Percentiles rank a stretch among this genome's conserved stretches.
Conservation (phyloP, 257 asterid species). For the Nicotiana knightiana region DNA sequence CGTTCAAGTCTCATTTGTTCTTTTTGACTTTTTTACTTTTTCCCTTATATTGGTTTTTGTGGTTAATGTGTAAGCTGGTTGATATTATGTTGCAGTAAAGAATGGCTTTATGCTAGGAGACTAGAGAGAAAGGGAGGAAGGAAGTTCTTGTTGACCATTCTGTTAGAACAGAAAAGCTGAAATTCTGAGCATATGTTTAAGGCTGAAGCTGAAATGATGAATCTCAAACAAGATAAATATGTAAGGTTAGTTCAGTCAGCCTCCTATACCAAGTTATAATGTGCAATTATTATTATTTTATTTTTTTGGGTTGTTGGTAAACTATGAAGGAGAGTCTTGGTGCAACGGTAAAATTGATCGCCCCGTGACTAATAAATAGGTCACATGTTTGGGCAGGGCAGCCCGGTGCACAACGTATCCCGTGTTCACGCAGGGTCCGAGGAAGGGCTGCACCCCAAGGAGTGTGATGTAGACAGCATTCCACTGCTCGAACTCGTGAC, state of each 20-base stretch:
- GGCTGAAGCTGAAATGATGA: constrained; percentile 1
- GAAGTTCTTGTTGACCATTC: background rate
- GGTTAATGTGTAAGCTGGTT: background rate
- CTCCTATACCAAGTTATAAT: background rate
- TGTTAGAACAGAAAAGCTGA: background rate
- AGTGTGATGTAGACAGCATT: too few species aligned
- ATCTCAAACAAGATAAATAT: constrained; percentile 20
- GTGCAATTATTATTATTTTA: background rate
- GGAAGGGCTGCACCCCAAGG: too few species aligned
- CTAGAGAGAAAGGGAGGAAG: background rate
- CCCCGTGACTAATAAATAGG: too few species aligned
- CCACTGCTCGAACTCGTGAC: too few species aligned
- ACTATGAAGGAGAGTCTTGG: background rate
- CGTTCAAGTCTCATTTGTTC: background rate
- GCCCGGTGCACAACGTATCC: too few species aligned
- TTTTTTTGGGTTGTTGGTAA: background rate
- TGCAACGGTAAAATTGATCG: background rate
- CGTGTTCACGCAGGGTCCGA: too few species aligned
- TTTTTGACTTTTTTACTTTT: background rate
- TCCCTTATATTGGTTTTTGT: background rate
- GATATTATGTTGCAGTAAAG: background rate
- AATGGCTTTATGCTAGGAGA: background rate
- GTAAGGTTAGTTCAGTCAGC: constrained; percentile 17
- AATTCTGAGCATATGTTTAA: background rate
- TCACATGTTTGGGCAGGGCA: too few species aligned